phyloP scores from a whole-genome alignment of 2,329 filamentous ascomycete species.

The Aspergillus arachidicola region DNA sequence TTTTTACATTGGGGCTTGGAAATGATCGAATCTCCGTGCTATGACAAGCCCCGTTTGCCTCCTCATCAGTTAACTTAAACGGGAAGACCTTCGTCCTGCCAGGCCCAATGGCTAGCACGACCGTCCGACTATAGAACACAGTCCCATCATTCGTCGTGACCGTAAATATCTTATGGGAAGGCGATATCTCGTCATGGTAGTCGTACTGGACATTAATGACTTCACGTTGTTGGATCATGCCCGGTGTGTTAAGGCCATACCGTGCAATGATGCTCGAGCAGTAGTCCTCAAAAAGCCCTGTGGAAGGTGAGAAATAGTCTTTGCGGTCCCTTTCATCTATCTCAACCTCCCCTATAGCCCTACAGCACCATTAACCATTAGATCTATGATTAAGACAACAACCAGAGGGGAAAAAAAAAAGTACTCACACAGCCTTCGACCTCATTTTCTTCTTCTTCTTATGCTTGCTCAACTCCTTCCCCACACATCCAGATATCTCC shows the following conservation, averaged over 20 bases:
- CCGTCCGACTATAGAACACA: slow-evolving; percentile 60
- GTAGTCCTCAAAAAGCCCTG: slow-evolving; percentile 63
- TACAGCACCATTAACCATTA: slow-evolving; percentile 9
- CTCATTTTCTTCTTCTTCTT: slow-evolving; percentile 70
- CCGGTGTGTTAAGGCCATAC: slow-evolving; percentile 57
- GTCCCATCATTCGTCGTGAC: slow-evolving; percentile 58
- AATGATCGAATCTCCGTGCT: slow-evolving; percentile 65
- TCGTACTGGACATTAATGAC: slow-evolving; percentile 65
- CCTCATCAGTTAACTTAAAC: slow-evolving; percentile 42
- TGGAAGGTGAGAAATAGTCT: slow-evolving; percentile 69
- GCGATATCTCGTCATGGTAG: slow-evolving; percentile 46
- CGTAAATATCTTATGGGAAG: slow-evolving; percentile 63
- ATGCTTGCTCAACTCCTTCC: slow-evolving; percentile 80
- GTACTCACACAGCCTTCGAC: slow-evolving; percentile 24
- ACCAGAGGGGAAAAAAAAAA: background rate
- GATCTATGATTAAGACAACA: background rate
- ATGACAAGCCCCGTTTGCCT: slow-evolving; percentile 60
- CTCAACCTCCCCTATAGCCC: slow-evolving; percentile 42
- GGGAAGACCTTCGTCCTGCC: slow-evolving; percentile 61
- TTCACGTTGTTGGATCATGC: slow-evolving; percentile 61
- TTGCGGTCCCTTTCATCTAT: slow-evolving; percentile 69
- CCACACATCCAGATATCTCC: slow-evolving; percentile 74
- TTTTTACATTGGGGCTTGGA: slow-evolving; percentile 55
- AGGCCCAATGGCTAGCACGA: slow-evolving; percentile 72
- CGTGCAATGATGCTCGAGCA: slow-evolving; percentile 60